Evolutionary conservation across 2,329 filamentous ascomycete species (phyloP), one percentile per base, ranked within the genome.

Genomic region (Leptographium lundbergii): DNA sequence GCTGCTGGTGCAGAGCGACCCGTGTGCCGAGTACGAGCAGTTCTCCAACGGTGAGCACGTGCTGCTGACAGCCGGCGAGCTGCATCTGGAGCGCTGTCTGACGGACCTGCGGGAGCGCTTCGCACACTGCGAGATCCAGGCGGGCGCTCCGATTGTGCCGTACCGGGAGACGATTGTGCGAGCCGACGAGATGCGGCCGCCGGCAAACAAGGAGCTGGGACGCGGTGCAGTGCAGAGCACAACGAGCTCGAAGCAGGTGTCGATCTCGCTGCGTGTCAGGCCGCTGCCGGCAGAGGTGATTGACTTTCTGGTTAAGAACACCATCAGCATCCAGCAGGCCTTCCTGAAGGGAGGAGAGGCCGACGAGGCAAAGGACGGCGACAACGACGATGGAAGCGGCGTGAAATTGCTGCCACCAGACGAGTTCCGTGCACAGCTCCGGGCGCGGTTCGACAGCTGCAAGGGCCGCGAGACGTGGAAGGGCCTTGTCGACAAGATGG

Each of bases 31-130:
- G 69, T 99, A 99, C 66, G 91, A 97, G 69, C 89, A 95, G 56
- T 86, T 97, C 57, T 81, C 86, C 59, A 96, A 87, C 65, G 94
- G 94, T 59, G 94, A 99, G 73, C 94, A 99, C 71, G 94, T 99
- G 50, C 83, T 99, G 25, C 73, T 96, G 45, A 97, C 94, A 0
- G 94, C 94, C 6, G 94, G 94, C 58, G 94, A 99, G 71, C 70
- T 99, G 64, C 94, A 99, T 73, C 78, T 99, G 3, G 94, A 99
- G 72, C 80, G 94, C 59, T 99, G 94, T 69, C 72, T 99, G 61
- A 96, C 94, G 57, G 94, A 99, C 74, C 77, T 99, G 29, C 82
- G 90, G 62, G 94, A 99, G 69, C 81, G 94, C 6, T 99, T 96
- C 69, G 92, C 94, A 6, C 86, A 84, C 63, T 97, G 95, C 69